Percentiles rank a stretch among this genome's conserved stretches.
phyloP scores from a whole-genome alignment of 805 yeast species.

The Nakazawaea ishiwadae region DNA sequence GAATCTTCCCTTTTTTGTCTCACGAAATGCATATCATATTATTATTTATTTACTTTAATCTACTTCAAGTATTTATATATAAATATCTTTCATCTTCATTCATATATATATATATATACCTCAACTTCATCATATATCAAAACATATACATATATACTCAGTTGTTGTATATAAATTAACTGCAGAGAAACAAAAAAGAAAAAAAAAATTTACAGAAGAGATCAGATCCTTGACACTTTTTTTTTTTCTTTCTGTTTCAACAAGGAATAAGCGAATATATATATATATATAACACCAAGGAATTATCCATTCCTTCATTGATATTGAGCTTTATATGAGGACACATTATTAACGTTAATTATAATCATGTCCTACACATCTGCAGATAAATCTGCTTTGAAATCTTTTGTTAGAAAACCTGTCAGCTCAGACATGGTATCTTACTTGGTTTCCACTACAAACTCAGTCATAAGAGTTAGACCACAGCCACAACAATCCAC shows the following conservation, averaged over 20 bases:
- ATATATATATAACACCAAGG: too few species aligned
- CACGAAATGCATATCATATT: background rate
- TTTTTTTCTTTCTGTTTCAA: too few species aligned
- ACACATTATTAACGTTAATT: too few species aligned
- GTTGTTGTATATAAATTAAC: too few species aligned
- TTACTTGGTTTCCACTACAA: slow-evolving; percentile 53
- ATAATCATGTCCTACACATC: slow-evolving; percentile 10
- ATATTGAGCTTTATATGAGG: too few species aligned
- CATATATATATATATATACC: background rate
- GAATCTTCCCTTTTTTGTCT: background rate
- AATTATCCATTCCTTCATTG: too few species aligned
- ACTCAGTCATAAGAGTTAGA: slow-evolving; percentile 46
- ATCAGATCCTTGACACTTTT: too few species aligned
- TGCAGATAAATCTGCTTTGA: slow-evolving; percentile 43
- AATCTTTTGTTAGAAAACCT: slow-evolving; percentile 49
- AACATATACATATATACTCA: too few species aligned
- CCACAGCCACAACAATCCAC: slow-evolving; percentile 30
- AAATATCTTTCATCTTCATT: too few species aligned
- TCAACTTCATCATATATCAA: background rate
- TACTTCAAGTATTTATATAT: background rate
- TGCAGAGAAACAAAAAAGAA: too few species aligned
- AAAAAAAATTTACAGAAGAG: too few species aligned
- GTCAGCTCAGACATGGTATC: slow-evolving; percentile 55
- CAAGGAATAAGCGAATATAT: too few species aligned
- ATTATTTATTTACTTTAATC: background rate